Base-by-base conservation (phyloP, 306 rosid genomes). In the Prunus persica region DNA sequence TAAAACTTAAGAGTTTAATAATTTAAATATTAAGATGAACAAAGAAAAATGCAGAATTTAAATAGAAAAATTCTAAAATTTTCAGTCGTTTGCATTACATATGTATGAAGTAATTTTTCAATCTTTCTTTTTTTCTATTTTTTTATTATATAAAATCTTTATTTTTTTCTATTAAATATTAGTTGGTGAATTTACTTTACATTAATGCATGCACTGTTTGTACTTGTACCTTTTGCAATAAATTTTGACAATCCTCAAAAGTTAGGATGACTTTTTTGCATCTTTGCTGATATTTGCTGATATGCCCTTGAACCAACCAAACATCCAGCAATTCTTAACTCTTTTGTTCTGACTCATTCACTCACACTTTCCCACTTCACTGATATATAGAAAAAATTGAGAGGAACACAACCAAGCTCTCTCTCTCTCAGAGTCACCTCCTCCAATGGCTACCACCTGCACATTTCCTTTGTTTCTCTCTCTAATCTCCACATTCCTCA, bases 361-460 rank as follows among this genome's bases (percentile, higher is more conserved):
- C 83, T 20, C 85, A 56, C 49, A 65, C 83, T 46, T 84, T 18
- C 72, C 47, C 27, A 14, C 64, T 67, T 58, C 76, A 67, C 72
- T 74, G 84, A 76, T 82, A 82, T 80, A 86, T 76, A 78, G 69
- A 20, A 72, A 67, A 25, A 27, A 69, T 18, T 69, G 73, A 4
- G 83, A 68, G 65, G 20, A 50, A 60, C 71, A 68, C 73, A 76
- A 58, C 80, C 62, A 75, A 77, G 67, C 79, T 70, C 85, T 80
- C 78, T 65, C 52, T 30, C 3, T 28, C 30, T 28, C 74, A 6
- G 43, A 38, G 43, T 38, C 9, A 38, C 8, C 43, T 50, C 86
- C 68, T 81, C 83, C 76, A 80, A 92, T 92, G 97, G 92, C 98
- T 60, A 69, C 75, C 22, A 56, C 79, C 77, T 86, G 88, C 87